Evolutionary conservation across 1,284 basidiomycete genomes (phyloP).

Genomic region (Peniophora sp.): DNA sequence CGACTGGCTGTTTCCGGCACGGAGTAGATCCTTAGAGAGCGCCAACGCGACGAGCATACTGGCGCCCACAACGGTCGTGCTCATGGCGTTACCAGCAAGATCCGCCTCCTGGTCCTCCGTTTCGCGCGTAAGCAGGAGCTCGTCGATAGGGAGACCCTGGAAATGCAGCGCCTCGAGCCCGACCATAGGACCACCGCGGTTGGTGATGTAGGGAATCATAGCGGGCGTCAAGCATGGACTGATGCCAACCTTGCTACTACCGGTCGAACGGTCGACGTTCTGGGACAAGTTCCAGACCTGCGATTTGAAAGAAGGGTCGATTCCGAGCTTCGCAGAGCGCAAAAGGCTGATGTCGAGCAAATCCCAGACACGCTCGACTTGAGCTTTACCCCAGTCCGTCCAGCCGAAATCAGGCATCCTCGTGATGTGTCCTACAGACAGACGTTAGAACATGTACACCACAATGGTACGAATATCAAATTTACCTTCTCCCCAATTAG

Average conservation of each 20-base stretch:
- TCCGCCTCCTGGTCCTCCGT: slow-evolving; percentile 92
- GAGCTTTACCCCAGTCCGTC: slow-evolving; percentile 87
- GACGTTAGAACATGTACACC: slow-evolving; percentile 1
- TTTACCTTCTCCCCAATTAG: slow-evolving; percentile 84
- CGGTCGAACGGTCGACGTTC: slow-evolving; percentile 88
- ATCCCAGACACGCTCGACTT: slow-evolving; percentile 93
- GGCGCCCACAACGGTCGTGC: slow-evolving; percentile 90
- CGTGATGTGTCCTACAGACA: slow-evolving; percentile 63
- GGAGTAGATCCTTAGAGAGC: slow-evolving; percentile 57
- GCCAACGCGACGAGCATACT: slow-evolving; percentile 82
- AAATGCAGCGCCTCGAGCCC: slow-evolving; percentile 89
- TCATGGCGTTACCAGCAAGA: slow-evolving; percentile 95
- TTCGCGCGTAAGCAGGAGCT: slow-evolving; percentile 86
- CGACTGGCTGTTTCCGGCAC: slow-evolving; percentile 50
- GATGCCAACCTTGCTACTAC: slow-evolving; percentile 67
- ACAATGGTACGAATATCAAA: slow-evolving; percentile 18
- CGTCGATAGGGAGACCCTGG: slow-evolving; percentile 90
- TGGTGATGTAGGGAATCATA: slow-evolving; percentile 95
- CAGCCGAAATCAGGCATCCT: slow-evolving; percentile 88
- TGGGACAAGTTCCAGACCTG: slow-evolving; percentile 97
- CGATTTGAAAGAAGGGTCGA: slow-evolving; percentile 75
- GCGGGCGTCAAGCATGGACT: slow-evolving; percentile 90
- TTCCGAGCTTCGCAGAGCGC: slow-evolving; percentile 72
- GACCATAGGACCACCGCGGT: slow-evolving; percentile 93
- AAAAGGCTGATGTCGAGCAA: slow-evolving; percentile 87